These are phyloP conservation scores for Fragilaria crotonensis DNA, from an alignment of 108 stramenopile species.

Conservation along the genomic window DNA sequence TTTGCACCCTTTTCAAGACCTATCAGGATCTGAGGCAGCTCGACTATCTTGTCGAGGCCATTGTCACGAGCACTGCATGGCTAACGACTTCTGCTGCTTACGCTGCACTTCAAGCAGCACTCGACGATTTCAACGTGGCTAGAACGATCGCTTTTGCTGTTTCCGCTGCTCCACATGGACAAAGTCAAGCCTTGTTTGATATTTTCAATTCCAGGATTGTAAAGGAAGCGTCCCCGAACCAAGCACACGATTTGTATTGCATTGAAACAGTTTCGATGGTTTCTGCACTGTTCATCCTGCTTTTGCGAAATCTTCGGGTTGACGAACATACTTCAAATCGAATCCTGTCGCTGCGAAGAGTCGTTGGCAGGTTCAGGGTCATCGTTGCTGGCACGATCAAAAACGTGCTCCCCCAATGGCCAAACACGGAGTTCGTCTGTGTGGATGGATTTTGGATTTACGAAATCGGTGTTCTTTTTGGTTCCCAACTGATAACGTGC, in stretches of 20 bases:
- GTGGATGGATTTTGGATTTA: constrained; percentile 27
- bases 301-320: constrained; percentile 21
- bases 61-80: neutral
- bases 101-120: neutral
- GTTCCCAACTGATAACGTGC: constrained; percentile 5
- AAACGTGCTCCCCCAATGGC: neutral
- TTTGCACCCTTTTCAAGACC: constrained; percentile 28
- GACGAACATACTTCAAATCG: constrained; percentile 15
- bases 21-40: constrained; percentile 39
- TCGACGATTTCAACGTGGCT: neutral
- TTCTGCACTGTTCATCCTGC: constrained; percentile 5
- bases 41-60: constrained; percentile 18
- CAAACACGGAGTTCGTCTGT: constrained; percentile 8
- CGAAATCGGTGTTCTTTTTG: constrained; percentile 38
- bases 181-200: constrained; percentile 30
- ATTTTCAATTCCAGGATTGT: constrained; percentile 43
- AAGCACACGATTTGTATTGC: neutral
- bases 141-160: neutral
- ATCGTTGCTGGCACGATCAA: constrained; percentile 3
- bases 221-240: neutral
- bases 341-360: constrained; percentile 19
- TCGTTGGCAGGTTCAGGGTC: constrained; percentile 6
- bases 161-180: constrained; percentile 25
- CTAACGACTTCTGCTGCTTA: neutral
- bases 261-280: neutral